Evolutionary conservation across 129 eudicot species (phyloP), one percentile per base, ranked within the genome.

Genomic region (Escallonia herrerae): DNA sequence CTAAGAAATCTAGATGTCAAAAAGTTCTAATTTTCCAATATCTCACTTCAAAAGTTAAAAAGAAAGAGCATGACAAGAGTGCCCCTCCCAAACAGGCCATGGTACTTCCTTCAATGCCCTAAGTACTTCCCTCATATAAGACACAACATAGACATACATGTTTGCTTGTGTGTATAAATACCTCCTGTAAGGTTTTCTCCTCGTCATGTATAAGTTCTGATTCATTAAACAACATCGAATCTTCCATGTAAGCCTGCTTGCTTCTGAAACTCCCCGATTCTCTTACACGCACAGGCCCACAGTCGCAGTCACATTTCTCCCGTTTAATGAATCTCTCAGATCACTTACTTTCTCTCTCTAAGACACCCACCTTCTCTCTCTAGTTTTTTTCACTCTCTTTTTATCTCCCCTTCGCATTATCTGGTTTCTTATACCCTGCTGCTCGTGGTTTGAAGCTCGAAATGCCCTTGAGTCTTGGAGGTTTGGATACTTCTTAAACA

Each of bases 271-370:
- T 59, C 39, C 46, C 47, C 46, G 63, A 59, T 10, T 40, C 63
- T 6, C 8, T 59, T 59, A 8, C 5, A 6, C 33, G 33, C 33
- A 22, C 33, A 22, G 33, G 33, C 33, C 33, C 33, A 22, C 63
- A 2, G 63, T 59, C 48, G 46, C 5, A 7, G 15, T 59, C 44
- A 40, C 12, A 47, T 15, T 38, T 59, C 33, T 22, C 33, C 33
- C 5, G 63, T 39, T 40, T 41, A 40, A 9, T 59, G 7, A 12
- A 10, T 5, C 15, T 40, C 14, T 12, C 15, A 0, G 46, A 12
- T 59, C 15, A 59, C 3, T 11, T 40, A 59, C 46, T 40, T 39
- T 59, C 47, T 59, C 63, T 59, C 48, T 59, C 63, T 59, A 57
- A 49, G 12, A 7, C 54, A 49, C 13, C 54, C 10, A 3, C 54